Conservation (phyloP, 768 basidiomycete species). For the Rhodotorula paludigena region DNA sequence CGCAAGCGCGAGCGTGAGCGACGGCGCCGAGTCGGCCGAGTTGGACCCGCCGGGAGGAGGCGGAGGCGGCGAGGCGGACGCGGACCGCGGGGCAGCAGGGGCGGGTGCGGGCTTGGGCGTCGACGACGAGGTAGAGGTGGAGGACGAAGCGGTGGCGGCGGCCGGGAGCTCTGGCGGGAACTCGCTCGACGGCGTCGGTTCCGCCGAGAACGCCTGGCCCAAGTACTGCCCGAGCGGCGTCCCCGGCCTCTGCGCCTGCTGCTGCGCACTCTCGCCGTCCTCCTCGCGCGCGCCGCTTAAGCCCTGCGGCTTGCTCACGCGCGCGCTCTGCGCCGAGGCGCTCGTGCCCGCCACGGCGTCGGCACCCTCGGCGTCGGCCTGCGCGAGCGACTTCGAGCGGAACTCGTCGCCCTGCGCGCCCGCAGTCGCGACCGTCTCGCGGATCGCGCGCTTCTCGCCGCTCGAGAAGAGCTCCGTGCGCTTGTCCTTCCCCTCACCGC, state of each 20-base stretch:
- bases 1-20: conserved; percentile 39
- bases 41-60: background rate
- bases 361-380: background rate
- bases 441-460: conserved; percentile 1
- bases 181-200: conserved; percentile 4
- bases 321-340: conserved; percentile 3
- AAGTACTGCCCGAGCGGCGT: conserved; percentile 4
- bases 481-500: no score
- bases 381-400: background rate
- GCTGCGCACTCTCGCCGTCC: no score
- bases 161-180: background rate
- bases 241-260: background rate
- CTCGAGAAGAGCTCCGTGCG: background rate
- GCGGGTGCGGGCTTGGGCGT: background rate
- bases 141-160: conserved; percentile 8
- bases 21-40: conserved; percentile 29
- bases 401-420: conserved; percentile 20
- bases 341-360: background rate
- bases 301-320: background rate
- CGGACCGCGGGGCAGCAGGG: background rate
- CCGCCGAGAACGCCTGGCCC: background rate
- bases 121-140: background rate
- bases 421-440: background rate
- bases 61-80: background rate
- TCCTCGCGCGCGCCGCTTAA: no score